Evolutionary conservation across 768 basidiomycete genomes (phyloP).

Genomic region (Mycena polygramma): DNA sequence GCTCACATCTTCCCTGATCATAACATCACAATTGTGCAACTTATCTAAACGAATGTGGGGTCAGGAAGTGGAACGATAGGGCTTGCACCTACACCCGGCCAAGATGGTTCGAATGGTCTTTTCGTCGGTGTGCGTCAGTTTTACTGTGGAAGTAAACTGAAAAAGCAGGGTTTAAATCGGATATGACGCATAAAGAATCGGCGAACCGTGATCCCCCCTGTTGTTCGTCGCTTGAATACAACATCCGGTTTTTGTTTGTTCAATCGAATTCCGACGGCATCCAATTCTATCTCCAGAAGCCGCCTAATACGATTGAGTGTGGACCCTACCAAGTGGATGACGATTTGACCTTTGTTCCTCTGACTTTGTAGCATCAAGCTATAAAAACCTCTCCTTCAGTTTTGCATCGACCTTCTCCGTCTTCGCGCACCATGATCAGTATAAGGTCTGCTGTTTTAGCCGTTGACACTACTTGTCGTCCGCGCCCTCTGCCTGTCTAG

Average conservation of each 20-base stretch:
- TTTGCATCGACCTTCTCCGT: no score
- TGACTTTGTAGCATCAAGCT: conserved; percentile 85
- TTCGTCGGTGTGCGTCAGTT: conserved; percentile 94
- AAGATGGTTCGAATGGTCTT: conserved; percentile 94
- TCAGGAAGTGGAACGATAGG: not conserved
- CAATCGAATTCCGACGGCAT: conserved; percentile 95
- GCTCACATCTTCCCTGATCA: conserved; percentile 97
- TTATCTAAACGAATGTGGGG: conserved; percentile 66
- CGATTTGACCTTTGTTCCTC: conserved; percentile 76
- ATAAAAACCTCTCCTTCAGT: not conserved
- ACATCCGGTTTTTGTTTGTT: conserved; percentile 94
- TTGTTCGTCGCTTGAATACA: conserved; percentile 93
- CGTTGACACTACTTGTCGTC: conserved; percentile 95
- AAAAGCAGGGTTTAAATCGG: not conserved
- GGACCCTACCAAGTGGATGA: no score
- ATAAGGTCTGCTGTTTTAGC: conserved; percentile 96
- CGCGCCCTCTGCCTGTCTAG: conserved; percentile 81
- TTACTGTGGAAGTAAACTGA: conserved; percentile 91
- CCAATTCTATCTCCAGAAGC: conserved; percentile 92
- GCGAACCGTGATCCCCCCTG: conserved; percentile 90
- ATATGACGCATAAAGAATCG: not conserved
- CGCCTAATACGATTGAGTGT: conserved; percentile 47
- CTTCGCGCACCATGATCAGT: conserved; percentile 78
- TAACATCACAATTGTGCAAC: conserved; percentile 94
- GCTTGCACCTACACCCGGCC: conserved; percentile 75